These are phyloP conservation scores for Basipetospora sp. DNA, from an alignment of 2,329 filamentous ascomycete species.

Conservation along the genomic window DNA sequence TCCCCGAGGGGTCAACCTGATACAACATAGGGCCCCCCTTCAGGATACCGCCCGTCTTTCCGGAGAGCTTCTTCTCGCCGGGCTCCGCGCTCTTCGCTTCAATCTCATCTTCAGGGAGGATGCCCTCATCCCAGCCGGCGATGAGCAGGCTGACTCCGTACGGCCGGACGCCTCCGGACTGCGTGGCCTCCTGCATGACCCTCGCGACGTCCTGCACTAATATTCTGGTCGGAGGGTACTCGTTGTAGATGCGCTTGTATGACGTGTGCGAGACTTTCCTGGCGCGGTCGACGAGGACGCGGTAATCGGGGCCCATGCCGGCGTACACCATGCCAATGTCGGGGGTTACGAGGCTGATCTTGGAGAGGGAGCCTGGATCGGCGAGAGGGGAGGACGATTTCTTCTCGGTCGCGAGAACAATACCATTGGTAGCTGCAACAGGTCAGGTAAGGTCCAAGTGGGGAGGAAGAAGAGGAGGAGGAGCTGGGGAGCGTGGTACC, in stretches of 20 bases:
- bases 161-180: slow-evolving; percentile 90
- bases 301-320: slow-evolving; percentile 97
- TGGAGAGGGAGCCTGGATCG: slow-evolving; percentile 85
- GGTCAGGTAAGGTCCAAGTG: not conserved
- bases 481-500: slow-evolving; percentile 36
- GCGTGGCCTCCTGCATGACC: slow-evolving; percentile 97
- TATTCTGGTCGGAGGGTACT: slow-evolving; percentile 98
- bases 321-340: slow-evolving; percentile 99
- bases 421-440: slow-evolving; percentile 84
- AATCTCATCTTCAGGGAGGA: slow-evolving; percentile 67
- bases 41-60: slow-evolving; percentile 86
- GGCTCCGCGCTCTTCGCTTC: slow-evolving; percentile 40
- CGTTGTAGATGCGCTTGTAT: slow-evolving; percentile 99
- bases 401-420: slow-evolving; percentile 97
- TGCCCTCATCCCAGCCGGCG: slow-evolving; percentile 94
- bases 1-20: slow-evolving; percentile 96
- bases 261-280: slow-evolving; percentile 95
- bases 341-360: slow-evolving; percentile 94
- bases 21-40: slow-evolving; percentile 96
- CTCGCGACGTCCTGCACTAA: slow-evolving; percentile 94
- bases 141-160: slow-evolving; percentile 93
- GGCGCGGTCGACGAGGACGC: slow-evolving; percentile 91
- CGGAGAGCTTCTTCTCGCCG: slow-evolving; percentile 49
- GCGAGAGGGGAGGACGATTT: slow-evolving; percentile 96
- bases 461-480: not conserved